Evolutionary conservation across 805 yeast genomes (phyloP).

Genomic region (Candida michaelii): DNA sequence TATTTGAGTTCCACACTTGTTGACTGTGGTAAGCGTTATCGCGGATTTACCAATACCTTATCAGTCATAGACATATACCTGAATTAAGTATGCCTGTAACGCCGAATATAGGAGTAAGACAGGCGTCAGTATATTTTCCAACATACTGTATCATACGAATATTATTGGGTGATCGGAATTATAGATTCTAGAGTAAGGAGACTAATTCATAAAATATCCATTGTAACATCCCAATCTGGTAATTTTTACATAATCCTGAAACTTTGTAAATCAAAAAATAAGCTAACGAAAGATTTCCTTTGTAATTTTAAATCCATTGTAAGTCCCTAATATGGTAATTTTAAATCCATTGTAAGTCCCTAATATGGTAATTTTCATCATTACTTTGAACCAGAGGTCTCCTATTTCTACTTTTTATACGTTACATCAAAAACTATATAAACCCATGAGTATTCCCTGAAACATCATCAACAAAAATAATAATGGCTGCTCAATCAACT

Average conservation of each 20-base stretch:
- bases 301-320: conserved; percentile 3
- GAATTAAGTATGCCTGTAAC: too few species aligned
- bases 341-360: conserved; percentile 4
- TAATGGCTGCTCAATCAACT: conserved; percentile 6
- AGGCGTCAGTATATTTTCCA: too few species aligned
- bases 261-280: not conserved
- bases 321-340: not conserved
- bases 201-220: not conserved
- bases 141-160: too few species aligned
- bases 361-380: conserved; percentile 1
- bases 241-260: not conserved
- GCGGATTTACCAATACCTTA: too few species aligned
- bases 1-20: not conserved
- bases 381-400: not conserved
- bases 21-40: not conserved
- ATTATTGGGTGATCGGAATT: not conserved
- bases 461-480: conserved; percentile 2
- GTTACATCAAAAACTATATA: conserved; percentile 1
- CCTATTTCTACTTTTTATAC: too few species aligned
- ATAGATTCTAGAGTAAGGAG: not conserved
- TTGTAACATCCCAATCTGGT: not conserved
- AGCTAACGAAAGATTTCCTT: too few species aligned
- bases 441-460: not conserved
- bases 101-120: too few species aligned
- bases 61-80: too few species aligned